Evolutionary conservation across 345 rosid genomes (phyloP).

Genomic region (Mallotus nudiflorus): DNA sequence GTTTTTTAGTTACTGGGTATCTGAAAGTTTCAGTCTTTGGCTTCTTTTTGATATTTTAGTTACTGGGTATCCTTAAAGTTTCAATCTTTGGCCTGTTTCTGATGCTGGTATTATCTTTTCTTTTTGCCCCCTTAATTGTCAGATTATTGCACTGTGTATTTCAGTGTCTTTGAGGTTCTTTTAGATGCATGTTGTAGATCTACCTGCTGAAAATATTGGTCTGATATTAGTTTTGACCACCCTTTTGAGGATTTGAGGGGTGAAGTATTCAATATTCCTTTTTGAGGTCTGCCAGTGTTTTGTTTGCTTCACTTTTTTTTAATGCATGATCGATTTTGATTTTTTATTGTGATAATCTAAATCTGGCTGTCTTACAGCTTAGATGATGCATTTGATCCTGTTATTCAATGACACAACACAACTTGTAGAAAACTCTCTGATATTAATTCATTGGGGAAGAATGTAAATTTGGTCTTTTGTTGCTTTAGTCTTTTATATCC

Average conservation of each 20-base stretch:
- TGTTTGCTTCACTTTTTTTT: background rate
- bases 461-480: background rate
- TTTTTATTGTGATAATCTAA: background rate
- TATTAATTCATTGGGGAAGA: background rate
- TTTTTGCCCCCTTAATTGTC: no score
- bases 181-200: constrained; percentile 7
- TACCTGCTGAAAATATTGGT: background rate
- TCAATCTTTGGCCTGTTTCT: background rate
- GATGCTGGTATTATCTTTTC: background rate
- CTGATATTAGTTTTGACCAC: constrained; percentile 6
- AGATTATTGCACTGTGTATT: no score
- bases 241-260: constrained; percentile 8
- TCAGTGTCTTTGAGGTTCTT: background rate
- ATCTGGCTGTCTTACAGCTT: background rate
- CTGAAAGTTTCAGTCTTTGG: background rate
- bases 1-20: background rate
- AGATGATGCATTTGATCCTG: constrained; percentile 7
- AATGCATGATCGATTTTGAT: constrained; percentile 2
- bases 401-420: background rate
- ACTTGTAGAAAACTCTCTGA: background rate
- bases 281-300: background rate
- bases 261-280: background rate
- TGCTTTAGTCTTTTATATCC: background rate
- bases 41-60: background rate
- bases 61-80: constrained; percentile 5